phyloP scores from a whole-genome alignment of 176 grass and related monocot species.

The Chrysopogon serrulatus region DNA sequence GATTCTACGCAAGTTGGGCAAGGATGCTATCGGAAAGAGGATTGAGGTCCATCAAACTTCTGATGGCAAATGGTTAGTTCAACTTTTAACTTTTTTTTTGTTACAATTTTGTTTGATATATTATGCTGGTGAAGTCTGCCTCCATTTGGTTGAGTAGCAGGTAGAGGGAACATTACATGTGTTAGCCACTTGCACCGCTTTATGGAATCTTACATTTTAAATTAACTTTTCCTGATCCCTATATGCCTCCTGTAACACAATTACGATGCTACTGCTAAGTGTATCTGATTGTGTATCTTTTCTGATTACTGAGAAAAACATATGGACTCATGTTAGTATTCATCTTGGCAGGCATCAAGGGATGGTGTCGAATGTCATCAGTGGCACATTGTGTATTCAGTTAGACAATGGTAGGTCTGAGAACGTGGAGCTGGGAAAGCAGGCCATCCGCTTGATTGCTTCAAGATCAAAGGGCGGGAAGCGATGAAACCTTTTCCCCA shows the following conservation, averaged over 20 bases:
- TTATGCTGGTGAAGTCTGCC: neutral
- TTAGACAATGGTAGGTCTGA: constrained; percentile 64
- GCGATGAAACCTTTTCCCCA: constrained; percentile 22
- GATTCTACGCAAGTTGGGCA: constrained; percentile 88
- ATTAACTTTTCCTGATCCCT: neutral
- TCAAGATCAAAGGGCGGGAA: constrained; percentile 45
- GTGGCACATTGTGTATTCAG: constrained; percentile 27
- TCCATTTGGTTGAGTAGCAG: neutral
- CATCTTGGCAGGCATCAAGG: constrained; percentile 60
- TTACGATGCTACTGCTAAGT: neutral
- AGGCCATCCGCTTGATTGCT: constrained; percentile 63
- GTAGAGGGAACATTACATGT: neutral
- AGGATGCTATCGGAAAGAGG: constrained; percentile 85
- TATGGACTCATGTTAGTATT: neutral
- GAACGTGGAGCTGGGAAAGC: constrained; percentile 57
- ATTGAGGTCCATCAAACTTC: constrained; percentile 65
- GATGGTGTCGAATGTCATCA: constrained; percentile 43
- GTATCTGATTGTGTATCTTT: neutral
- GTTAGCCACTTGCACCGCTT: neutral
- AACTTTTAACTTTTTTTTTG: neutral
- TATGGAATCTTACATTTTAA: neutral
- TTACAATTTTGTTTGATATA: neutral
- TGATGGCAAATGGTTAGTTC: constrained; percentile 64
- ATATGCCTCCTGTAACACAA: neutral
- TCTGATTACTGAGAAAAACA: neutral